Percentiles rank a stretch among this genome's conserved stretches.
phyloP scores from a whole-genome alignment of 345 rosid genomes.

The Arabidopsis arenosa region DNA sequence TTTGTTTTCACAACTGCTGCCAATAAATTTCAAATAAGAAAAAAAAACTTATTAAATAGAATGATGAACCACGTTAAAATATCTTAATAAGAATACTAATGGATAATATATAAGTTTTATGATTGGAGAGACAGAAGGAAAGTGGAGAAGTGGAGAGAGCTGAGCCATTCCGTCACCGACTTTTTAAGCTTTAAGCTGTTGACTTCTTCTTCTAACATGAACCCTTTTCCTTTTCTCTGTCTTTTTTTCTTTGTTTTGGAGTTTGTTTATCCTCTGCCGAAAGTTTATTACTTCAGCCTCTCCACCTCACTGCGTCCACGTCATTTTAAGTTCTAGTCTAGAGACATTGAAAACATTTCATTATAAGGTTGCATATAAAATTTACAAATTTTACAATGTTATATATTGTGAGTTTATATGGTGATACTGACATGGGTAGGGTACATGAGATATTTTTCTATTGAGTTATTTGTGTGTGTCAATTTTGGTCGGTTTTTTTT shows the following conservation, averaged over 20 bases:
- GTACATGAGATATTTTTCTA: background rate
- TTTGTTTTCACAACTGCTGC: background rate
- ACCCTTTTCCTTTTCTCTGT: background rate
- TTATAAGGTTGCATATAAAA: no score
- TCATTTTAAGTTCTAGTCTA: background rate
- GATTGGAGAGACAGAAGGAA: conserved; percentile 15
- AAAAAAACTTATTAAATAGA: background rate
- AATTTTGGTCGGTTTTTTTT: no score
- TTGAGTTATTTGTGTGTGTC: background rate
- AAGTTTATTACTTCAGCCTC: conserved; percentile 15
- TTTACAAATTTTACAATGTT: background rate
- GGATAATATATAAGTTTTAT: conserved; percentile 12
- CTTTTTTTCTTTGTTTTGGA: background rate
- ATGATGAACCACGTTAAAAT: conserved; percentile 18
- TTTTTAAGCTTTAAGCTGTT: conserved; percentile 35
- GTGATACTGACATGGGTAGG: conserved; percentile 18
- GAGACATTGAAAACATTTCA: no score
- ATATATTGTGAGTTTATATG: background rate
- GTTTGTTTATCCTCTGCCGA: conserved; percentile 15
- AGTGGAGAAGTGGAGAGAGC: conserved; percentile 30
- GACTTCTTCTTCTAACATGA: conserved; percentile 30
- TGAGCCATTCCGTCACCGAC: conserved; percentile 37
- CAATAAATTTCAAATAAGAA: background rate
- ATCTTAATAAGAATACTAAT: background rate
- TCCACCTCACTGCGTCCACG: conserved; percentile 17